phyloP scores from a whole-genome alignment of 2,329 filamentous ascomycete species.

The Ceratocystiopsis brevicomis region DNA sequence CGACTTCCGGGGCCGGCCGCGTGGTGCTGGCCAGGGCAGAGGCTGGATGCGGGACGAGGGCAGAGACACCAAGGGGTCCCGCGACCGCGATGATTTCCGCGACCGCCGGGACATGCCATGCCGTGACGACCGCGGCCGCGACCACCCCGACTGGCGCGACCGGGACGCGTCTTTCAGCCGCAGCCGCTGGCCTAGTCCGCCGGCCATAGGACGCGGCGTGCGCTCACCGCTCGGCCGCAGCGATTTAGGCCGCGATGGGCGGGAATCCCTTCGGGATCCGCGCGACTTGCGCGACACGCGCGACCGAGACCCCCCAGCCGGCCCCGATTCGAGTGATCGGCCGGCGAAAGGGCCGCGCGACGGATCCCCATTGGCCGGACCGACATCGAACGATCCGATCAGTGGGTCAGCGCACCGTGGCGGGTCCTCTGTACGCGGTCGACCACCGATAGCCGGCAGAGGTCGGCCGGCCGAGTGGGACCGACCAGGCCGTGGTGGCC shows the following conservation, averaged over 20 bases:
- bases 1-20: slow-evolving; percentile 44
- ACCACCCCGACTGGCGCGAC: slow-evolving; percentile 33
- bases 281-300: slow-evolving; percentile 17
- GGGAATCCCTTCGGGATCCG: slow-evolving; percentile 1
- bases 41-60: slow-evolving; percentile 46
- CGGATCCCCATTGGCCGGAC: slow-evolving; percentile 52
- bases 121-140: slow-evolving; percentile 34
- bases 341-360: slow-evolving; percentile 52
- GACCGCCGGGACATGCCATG: slow-evolving; percentile 33
- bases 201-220: slow-evolving; percentile 28
- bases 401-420: slow-evolving; percentile 34
- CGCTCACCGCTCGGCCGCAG: slow-evolving; percentile 32
- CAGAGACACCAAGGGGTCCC: slow-evolving; percentile 28
- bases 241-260: slow-evolving; percentile 16
- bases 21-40: slow-evolving; percentile 35
- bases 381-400: slow-evolving; percentile 50
- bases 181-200: slow-evolving; percentile 41
- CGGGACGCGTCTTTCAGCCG: slow-evolving; percentile 27
- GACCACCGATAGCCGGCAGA: slow-evolving; percentile 14
- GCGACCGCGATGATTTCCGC: slow-evolving; percentile 42
- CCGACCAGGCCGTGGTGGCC: slow-evolving; percentile 27
- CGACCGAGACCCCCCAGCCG: slow-evolving; percentile 44
- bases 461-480: slow-evolving; percentile 32
- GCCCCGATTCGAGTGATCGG: slow-evolving; percentile 42
- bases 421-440: slow-evolving; percentile 32